Evolutionary conservation across 2,329 filamentous ascomycete genomes (phyloP).

Genomic region (Cercospora sesami): DNA sequence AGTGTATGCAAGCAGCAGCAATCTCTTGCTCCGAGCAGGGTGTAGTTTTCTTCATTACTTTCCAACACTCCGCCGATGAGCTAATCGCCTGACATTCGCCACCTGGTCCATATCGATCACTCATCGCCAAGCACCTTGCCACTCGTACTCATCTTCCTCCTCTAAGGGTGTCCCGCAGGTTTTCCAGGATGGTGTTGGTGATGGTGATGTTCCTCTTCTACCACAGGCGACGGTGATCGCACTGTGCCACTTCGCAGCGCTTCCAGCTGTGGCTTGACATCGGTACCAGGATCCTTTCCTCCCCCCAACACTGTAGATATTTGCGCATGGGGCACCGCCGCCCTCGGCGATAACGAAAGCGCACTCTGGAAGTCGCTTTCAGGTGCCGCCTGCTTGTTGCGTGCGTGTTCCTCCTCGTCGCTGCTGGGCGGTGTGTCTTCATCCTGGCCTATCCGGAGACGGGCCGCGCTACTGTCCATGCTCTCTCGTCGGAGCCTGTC

Average conservation of each 20-base stretch:
- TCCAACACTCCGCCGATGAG: background rate
- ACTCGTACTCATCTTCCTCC: background rate
- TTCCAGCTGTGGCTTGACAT: constrained; percentile 29
- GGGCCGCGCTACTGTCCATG: constrained; percentile 46
- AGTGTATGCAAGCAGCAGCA: background rate
- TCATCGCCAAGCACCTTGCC: background rate
- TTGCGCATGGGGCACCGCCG: constrained; percentile 32
- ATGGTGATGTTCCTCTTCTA: constrained; percentile 29
- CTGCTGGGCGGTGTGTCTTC: constrained; percentile 36
- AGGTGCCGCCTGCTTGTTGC: constrained; percentile 12
- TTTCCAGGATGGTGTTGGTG: background rate
- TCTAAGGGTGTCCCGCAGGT: background rate
- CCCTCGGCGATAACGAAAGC: constrained; percentile 30
- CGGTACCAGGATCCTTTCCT: constrained; percentile 30
- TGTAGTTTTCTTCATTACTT: background rate
- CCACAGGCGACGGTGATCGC: constrained; percentile 33
- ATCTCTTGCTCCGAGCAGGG: background rate
- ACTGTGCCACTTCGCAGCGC: constrained; percentile 35
- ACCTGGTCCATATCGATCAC: background rate
- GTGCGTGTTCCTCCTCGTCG: constrained; percentile 39
- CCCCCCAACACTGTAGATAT: constrained; percentile 27
- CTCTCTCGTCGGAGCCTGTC: constrained; percentile 51
- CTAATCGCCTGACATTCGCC: background rate
- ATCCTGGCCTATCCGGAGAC: constrained; percentile 24
- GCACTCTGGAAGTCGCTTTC: constrained; percentile 30